These are phyloP conservation scores for Sporothrix pallida DNA, from an alignment of 2,329 filamentous ascomycete genomes.

Conservation along the genomic window DNA sequence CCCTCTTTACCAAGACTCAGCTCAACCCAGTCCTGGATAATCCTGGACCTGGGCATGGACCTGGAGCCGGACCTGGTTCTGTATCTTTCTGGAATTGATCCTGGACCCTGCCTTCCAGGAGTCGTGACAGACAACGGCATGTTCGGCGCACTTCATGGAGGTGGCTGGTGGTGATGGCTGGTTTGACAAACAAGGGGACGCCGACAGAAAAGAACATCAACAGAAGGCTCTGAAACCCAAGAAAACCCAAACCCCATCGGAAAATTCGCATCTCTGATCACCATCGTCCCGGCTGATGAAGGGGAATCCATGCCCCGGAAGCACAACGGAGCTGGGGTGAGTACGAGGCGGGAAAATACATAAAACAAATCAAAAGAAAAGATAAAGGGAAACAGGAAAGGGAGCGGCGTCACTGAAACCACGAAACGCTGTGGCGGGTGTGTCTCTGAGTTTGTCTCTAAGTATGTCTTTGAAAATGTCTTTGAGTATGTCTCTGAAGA, in stretches of 20 bases:
- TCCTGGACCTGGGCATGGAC: constrained; percentile 2
- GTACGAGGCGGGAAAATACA: not conserved
- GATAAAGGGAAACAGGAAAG: not conserved
- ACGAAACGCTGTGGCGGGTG: not conserved
- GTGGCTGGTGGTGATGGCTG: constrained; percentile 3
- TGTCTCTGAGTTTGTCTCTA: not conserved
- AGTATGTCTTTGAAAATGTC: not conserved
- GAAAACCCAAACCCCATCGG: not conserved
- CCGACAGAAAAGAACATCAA: not conserved
- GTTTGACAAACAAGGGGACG: not conserved
- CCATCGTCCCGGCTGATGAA: constrained; percentile 8
- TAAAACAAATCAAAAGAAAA: not conserved
- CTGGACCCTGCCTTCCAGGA: too few relatives aligned
- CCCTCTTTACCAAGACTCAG: too few relatives aligned
- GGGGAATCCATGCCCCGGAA: constrained; percentile 9
- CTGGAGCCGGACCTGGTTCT: not conserved
- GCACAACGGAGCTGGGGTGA: constrained; percentile 9
- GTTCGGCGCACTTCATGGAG: not conserved
- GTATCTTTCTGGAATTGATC: too few relatives aligned
- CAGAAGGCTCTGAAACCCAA: constrained; percentile 20
- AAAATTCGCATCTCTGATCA: constrained; percentile 23
- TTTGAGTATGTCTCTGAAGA: not conserved
- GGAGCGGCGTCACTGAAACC: not conserved
- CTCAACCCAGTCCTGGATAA: not conserved
- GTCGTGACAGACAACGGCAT: constrained; percentile 1